Base-by-base conservation (phyloP, 2,329 filamentous ascomycete genomes). In the Uncinocarpus reesii region DNA sequence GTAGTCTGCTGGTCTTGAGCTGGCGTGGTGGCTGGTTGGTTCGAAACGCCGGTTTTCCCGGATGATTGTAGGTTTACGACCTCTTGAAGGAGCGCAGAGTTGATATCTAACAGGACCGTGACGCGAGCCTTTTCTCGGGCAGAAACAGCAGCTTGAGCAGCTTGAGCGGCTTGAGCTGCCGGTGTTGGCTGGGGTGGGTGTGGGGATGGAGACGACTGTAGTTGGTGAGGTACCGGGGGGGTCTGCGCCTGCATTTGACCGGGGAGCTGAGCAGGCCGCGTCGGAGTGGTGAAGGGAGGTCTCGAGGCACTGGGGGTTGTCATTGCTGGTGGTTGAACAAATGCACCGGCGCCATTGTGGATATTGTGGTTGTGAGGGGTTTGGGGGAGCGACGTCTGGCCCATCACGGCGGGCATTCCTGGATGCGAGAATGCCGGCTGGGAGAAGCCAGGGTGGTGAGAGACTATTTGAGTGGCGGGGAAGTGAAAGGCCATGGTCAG, bases 31-130 rank as follows among this genome's bases (percentile, higher is more conserved):
- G 65, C 63, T 13, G 62, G 53, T 38, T 69, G 65, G 20, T 60
- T 57, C 2, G 57, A 53, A 4, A 52, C 56, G 1, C 67, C 68
- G 11, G 69, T 65, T 55, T 71, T 71, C 32, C 69, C 70, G 16
- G 66, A 62, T 4, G 62, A 62, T 55, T 72, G 71, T 16, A 73
- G 59, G 37, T 66, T 68, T 18, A 71, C 60, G n/a, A 72, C 66
- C 53, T 73, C 71, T 57, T 71, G 68, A 29, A 73, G 56, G 20
- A 73, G 56, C 46, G 69, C 62, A 5, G 68, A 68, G 53, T 73
- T 73, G 56, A 73, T 71, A 40, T 71, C 69, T 10, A 73, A 59
- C 5, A 73, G 62, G 6, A 66, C 59, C 1, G 68, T 57, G 24
- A 73, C 69, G 36, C 71, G 69, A 20, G 68, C 67, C 46, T 68